Evolutionary conservation across 768 basidiomycete species (phyloP), one percentile per base, ranked within the genome.

Genomic region (Pulveroboletus frians): DNA sequence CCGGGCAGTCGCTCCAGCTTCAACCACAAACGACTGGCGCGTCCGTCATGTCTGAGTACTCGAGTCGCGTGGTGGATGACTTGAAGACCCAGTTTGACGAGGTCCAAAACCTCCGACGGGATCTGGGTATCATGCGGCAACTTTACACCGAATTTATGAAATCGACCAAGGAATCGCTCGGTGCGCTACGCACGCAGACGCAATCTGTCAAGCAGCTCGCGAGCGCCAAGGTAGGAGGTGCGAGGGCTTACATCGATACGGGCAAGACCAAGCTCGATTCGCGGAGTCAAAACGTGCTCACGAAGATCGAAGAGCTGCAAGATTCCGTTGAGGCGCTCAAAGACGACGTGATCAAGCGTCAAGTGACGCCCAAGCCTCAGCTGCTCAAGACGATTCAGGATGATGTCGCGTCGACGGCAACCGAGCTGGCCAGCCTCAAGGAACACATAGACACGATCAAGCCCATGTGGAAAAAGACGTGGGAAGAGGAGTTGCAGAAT

Each of bases 381-480:
- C 70, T 86, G 43, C 75, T 95, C 70, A 83, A 81, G 63, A 71
- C 71, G 32, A 79, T 94, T 66, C 78, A 80, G 63, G 81, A 79
- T 53, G 87, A 92, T 55, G 77, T 96, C 49, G 74, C 77, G 26
- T 68, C 77, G 18, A 78, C 85, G 23, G 76, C 81, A 15, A 67
- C 70, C 9, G 86, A 93, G 69, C 75, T 97, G 38, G 77, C 83
- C 53, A 84, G 80, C 59, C 72, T 98, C 50, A 81, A 81, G 60
- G 82, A 85, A 57, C 91, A 95, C 66, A 88, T 97, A 57, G 80
- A 84, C 58, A 87, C 89, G 10, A 79, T 94, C 61, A 92, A 88
- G 61, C 92, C 95, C 37, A 91, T 90, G 79, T 99, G 95, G 95
- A 90, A 94, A 76, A 92, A 94, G 77, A 97, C 93, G 17, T 99